These are phyloP conservation scores for Ustilago hordei DNA, from an alignment of 1,284 basidiomycete genomes.

Conservation along the genomic window DNA sequence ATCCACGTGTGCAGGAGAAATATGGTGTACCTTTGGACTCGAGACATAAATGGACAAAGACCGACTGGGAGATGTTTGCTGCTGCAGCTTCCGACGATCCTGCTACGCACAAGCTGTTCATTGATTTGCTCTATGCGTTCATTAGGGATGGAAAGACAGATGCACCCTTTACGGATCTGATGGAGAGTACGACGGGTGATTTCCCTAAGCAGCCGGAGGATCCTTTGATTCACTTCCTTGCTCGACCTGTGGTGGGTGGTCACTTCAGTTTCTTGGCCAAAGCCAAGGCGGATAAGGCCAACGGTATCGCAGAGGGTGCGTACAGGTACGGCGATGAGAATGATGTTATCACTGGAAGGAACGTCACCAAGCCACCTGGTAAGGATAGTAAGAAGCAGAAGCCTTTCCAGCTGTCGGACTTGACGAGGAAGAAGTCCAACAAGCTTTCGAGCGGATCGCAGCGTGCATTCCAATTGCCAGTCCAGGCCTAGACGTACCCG, in stretches of 20 bases:
- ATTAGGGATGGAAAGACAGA: conserved; percentile 65
- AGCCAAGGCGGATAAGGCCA: conserved; percentile 65
- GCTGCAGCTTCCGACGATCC: conserved; percentile 58
- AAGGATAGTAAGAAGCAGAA: conserved; percentile 15
- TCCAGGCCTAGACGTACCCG: neutral
- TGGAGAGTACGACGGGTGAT: conserved; percentile 61
- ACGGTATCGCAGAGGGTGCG: conserved; percentile 43
- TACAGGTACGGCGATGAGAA: conserved; percentile 46
- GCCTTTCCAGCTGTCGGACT: neutral
- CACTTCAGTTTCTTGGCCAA: conserved; percentile 69
- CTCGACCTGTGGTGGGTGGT: conserved; percentile 68
- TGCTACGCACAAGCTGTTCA: conserved; percentile 62
- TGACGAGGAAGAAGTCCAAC: conserved; percentile 16
- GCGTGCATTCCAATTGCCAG: conserved; percentile 31
- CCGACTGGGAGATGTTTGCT: conserved; percentile 70
- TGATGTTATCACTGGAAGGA: conserved; percentile 38
- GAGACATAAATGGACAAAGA: conserved; percentile 68
- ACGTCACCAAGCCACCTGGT: conserved; percentile 12
- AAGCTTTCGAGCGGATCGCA: conserved; percentile 41
- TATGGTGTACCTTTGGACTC: conserved; percentile 69
- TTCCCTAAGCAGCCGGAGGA: conserved; percentile 51
- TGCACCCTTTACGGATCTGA: conserved; percentile 68
- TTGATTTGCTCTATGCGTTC: conserved; percentile 64
- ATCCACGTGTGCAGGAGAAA: conserved; percentile 56
- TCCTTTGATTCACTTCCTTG: conserved; percentile 67